Evolutionary conservation across 768 basidiomycete species (phyloP), one percentile per base, ranked within the genome.

Genomic region (Boletus patriciae): DNA sequence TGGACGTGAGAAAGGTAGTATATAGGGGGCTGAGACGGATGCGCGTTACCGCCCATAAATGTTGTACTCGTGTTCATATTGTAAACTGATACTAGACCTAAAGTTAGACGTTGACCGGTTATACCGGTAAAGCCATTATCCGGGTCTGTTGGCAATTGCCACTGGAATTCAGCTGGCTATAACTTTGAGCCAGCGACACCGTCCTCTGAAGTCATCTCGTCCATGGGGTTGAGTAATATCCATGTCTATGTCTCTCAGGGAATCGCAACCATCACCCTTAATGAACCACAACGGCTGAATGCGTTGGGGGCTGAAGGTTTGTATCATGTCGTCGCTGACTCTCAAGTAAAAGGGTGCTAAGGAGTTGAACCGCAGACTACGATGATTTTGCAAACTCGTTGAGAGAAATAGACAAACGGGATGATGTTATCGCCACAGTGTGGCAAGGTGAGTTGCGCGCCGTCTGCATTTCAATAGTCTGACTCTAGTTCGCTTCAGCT

Each of bases 211-310:
- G 29, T 43, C 38, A 23, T 36, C 43, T 48, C 15, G 3, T 49
- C 27, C 42, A 80, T 80, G 78, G 57, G 53, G 23, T 25, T 11
- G 54, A 79, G 77, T 59, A 76, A 75, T 19, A 66, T 85, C 36
- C 74, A 66, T 0, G 73, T 86, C 49, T 64, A 80, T 21, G 70
- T 87, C 55, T 76, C 77, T 25, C 75, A 80, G 50, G 76, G 80
- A 29, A 86, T 89, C 59, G 87, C 87, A 16, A 87, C 85, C 1
- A 84, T 89, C 52, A 86, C 86, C 4, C 73, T 89, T 46, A 83
- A 86, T 53, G 78, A 83, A 15, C 86, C 87, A 4, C 72, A 73
- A 52, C 75, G 77, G 5, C 69, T 87, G 45, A 89, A 89, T 61
- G 83, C 87, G 0, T 70, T 89, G 43, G 84, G 80, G 4, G 51